These are phyloP conservation scores for Monosporozyma servazzii DNA, from an alignment of 805 yeast species.

Conservation along the genomic window DNA sequence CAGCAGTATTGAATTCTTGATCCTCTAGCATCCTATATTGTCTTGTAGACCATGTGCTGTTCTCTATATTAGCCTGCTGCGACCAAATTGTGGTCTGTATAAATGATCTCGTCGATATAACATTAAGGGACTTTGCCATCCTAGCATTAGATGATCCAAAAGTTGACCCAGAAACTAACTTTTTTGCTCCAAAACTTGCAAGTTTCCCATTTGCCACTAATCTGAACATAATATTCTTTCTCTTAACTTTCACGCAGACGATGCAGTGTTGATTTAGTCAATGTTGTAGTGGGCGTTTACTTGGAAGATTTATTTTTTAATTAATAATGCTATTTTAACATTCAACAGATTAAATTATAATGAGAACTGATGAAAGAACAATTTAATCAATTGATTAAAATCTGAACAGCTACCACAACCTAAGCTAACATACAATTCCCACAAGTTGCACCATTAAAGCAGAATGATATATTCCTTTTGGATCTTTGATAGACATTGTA, in stretches of 20 bases:
- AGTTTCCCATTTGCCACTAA: not conserved
- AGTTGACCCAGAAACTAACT: not conserved
- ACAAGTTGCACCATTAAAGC: not conserved
- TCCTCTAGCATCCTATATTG: not conserved
- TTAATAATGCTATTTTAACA: too few species aligned
- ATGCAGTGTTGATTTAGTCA: too few species aligned
- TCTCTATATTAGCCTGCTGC: not conserved
- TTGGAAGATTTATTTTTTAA: too few species aligned
- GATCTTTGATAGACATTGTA: constrained; percentile 88
- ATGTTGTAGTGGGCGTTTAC: too few species aligned
- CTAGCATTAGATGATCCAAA: not conserved
- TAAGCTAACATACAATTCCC: not conserved
- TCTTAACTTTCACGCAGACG: not conserved
- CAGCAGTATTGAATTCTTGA: not conserved
- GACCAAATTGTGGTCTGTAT: not conserved
- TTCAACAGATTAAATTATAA: too few species aligned
- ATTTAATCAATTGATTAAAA: not conserved
- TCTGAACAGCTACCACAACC: constrained; percentile 31
- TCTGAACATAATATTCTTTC: not conserved
- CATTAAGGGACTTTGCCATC: not conserved
- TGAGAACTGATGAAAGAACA: too few species aligned
- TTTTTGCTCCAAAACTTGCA: not conserved
- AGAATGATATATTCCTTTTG: constrained; percentile 62
- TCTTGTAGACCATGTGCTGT: not conserved
- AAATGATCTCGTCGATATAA: not conserved